A percentile compares a stretch with the other conserved stretches of the same genome.
These are phyloP conservation scores for Sporisorium reilianum DNA, from an alignment of 1,284 basidiomycete species.

Conservation along the genomic window DNA sequence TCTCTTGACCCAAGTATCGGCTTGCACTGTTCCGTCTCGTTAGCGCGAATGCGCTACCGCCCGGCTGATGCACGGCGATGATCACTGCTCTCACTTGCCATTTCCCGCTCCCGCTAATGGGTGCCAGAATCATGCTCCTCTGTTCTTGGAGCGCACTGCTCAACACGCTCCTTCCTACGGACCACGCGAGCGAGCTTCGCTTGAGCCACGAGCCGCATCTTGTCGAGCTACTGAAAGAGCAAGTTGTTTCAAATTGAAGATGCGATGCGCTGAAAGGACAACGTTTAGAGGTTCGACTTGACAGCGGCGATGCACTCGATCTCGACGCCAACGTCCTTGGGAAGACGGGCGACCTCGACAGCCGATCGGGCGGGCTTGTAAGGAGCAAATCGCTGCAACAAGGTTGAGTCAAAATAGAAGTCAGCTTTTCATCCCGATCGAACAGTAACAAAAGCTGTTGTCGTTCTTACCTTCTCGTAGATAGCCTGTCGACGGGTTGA, in stretches of 20 bases:
- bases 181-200: not conserved
- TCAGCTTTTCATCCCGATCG: slow-evolving; percentile 19
- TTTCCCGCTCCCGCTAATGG: not conserved
- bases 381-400: slow-evolving; percentile 53
- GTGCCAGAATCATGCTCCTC: not conserved
- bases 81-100: not conserved
- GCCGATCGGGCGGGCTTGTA: slow-evolving; percentile 91
- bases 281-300: slow-evolving; percentile 47
- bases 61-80: slow-evolving; percentile 9
- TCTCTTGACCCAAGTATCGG: slow-evolving; percentile 17
- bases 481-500: slow-evolving; percentile 25
- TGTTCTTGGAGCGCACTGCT: not conserved
- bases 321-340: slow-evolving; percentile 86
- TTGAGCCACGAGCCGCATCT: not conserved
- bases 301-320: slow-evolving; percentile 83
- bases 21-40: slow-evolving; percentile 18
- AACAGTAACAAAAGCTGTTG: slow-evolving; percentile 50
- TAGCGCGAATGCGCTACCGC: not conserved
- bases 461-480: slow-evolving; percentile 64
- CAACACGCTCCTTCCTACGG: not conserved
- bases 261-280: not conserved
- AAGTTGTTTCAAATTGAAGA: not conserved
- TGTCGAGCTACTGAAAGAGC: not conserved
- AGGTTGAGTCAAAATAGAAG: not conserved
- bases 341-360: slow-evolving; percentile 77